phyloP scores from a whole-genome alignment of 306 rosid genomes.

The Luffa acutangula region DNA sequence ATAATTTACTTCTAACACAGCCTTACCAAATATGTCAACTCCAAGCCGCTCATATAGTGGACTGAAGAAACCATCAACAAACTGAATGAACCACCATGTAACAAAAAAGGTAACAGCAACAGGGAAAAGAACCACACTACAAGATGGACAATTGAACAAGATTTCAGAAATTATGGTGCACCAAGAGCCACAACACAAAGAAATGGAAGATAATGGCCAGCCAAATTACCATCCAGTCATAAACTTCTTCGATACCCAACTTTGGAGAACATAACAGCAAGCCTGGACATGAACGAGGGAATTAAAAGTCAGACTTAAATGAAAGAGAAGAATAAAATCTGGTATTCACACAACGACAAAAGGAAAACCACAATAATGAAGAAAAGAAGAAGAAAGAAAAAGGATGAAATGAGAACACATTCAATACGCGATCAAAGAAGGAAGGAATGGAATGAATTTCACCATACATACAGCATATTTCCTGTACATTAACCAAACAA shows the following conservation, averaged over 20 bases:
- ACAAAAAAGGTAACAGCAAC: conserved; percentile 81
- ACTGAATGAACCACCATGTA: conserved; percentile 94
- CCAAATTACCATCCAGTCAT: conserved; percentile 85
- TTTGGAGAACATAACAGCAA: conserved; percentile 83
- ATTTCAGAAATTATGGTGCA: conserved; percentile 8
- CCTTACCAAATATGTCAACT: conserved; percentile 76
- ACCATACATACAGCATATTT: neutral
- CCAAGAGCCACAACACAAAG: neutral
- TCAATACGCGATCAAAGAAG: neutral
- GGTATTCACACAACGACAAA: neutral
- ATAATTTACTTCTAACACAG: neutral
- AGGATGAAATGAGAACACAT: neutral
- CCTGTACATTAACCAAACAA: neutral
- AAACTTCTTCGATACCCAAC: conserved; percentile 92
- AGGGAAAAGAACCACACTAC: conserved; percentile 91
- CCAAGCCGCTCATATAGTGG: conserved; percentile 78
- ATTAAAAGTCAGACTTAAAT: conserved; percentile 7
- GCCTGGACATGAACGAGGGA: conserved; percentile 40
- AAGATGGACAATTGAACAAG: conserved; percentile 22
- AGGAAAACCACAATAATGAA: neutral
- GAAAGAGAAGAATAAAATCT: neutral
- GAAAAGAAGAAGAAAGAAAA: neutral
- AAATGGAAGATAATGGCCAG: neutral
- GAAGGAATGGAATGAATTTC: neutral
- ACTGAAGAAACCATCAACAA: conserved; percentile 89